phyloP scores from a whole-genome alignment of 805 yeast species.

The Aciculoconidium aculeatum region DNA sequence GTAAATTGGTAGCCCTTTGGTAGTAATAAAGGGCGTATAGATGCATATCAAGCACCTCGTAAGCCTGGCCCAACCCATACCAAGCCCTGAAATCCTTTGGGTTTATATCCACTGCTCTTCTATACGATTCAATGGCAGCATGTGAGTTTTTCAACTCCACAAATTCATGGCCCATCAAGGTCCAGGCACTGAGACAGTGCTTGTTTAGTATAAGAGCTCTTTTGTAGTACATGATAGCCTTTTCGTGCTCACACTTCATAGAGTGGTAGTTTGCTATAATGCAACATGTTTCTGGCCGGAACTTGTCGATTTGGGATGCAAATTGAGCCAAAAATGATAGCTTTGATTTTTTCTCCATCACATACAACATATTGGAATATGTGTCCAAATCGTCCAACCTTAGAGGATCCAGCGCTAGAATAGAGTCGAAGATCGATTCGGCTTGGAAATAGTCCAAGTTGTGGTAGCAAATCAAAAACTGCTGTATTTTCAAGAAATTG shows the following conservation, averaged over 20 bases:
- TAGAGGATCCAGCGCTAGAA: conserved; percentile 71
- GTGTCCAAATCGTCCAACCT: conserved; percentile 87
- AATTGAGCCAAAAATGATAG: conserved; percentile 82
- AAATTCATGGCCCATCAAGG: conserved; percentile 97
- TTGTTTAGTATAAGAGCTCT: conserved; percentile 80
- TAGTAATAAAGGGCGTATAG: conserved; percentile 87
- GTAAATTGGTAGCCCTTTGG: conserved; percentile 82
- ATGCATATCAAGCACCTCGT: conserved; percentile 94
- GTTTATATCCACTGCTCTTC: conserved; percentile 88
- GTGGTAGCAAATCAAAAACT: conserved; percentile 77
- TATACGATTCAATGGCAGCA: conserved; percentile 93
- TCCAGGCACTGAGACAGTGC: conserved; percentile 88
- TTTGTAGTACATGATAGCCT: conserved; percentile 87
- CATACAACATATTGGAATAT: conserved; percentile 91
- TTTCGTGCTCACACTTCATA: conserved; percentile 87
- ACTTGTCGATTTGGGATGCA: conserved; percentile 74
- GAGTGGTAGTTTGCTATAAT: conserved; percentile 92
- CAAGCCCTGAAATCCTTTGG: conserved; percentile 91
- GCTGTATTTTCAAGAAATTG: conserved; percentile 69
- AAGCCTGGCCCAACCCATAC: conserved; percentile 98
- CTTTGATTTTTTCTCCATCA: conserved; percentile 83
- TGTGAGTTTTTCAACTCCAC: conserved; percentile 94
- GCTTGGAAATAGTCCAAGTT: conserved; percentile 81
- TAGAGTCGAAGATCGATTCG: conserved; percentile 70
- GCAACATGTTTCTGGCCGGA: conserved; percentile 92